phyloP scores from a whole-genome alignment of 2,329 filamentous ascomycete species.

The Alternaria incomplexa region DNA sequence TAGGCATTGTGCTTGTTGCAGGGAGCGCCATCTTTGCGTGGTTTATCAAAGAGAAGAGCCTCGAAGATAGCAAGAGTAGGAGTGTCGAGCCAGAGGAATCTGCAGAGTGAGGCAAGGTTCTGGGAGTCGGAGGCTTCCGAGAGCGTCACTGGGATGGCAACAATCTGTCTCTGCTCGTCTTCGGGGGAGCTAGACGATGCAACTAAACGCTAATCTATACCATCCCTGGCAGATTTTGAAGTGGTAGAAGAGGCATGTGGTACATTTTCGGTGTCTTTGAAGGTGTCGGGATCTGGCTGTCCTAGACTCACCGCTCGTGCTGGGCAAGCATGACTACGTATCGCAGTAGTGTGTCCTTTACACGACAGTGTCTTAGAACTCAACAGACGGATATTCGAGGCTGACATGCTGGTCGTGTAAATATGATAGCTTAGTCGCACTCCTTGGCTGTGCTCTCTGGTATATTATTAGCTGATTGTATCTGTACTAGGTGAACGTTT shows the following conservation, averaged over 20 bases:
- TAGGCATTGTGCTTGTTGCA: slow-evolving; percentile 58
- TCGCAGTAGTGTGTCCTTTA: background rate
- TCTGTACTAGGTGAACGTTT: background rate
- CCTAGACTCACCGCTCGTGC: background rate
- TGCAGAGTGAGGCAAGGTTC: background rate
- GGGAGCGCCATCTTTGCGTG: slow-evolving; percentile 56
- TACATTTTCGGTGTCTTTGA: background rate
- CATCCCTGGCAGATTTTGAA: background rate
- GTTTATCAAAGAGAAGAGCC: slow-evolving; percentile 53
- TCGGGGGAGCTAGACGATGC: background rate
- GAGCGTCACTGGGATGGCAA: background rate
- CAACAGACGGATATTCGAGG: background rate
- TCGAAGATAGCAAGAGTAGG: slow-evolving; percentile 20
- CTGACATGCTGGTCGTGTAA: background rate
- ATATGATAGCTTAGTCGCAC: background rate
- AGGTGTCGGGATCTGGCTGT: background rate
- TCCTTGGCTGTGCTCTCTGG: background rate
- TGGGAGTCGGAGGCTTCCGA: background rate
- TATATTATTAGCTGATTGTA: background rate
- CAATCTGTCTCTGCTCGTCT: background rate
- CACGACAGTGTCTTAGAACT: background rate
- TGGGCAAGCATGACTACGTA: background rate
- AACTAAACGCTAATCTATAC: background rate
- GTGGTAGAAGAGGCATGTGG: background rate
- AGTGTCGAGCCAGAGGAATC: background rate